phyloP scores from a whole-genome alignment of 495 filamentous ascomycete species.

The Astrocystis sublimbata region DNA sequence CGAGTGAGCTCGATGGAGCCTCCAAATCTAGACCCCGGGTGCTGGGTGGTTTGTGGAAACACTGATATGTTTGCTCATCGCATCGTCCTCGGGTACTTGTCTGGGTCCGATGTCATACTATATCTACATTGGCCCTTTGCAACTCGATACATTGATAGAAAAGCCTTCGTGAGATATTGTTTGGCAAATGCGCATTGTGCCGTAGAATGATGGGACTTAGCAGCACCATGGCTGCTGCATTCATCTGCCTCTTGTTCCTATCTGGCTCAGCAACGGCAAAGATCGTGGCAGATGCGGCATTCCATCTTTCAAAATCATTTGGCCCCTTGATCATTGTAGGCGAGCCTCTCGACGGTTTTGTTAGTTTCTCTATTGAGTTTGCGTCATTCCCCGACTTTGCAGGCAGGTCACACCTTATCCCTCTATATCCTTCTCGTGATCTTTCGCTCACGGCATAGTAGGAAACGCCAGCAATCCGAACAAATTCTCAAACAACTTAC shows the following conservation, averaged over 20 bases:
- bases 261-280: constrained; percentile 22
- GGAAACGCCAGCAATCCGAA: constrained; percentile 56
- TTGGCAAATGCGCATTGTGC: neutral
- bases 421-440: neutral
- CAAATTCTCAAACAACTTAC: constrained; percentile 57
- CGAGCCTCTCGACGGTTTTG: constrained; percentile 52
- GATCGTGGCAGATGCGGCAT: neutral
- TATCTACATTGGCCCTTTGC: neutral
- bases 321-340: constrained; percentile 3
- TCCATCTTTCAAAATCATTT: neutral
- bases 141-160: neutral
- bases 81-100: neutral
- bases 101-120: neutral
- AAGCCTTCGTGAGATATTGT: neutral
- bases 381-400: constrained; percentile 64
- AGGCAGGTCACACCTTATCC: constrained; percentile 33
- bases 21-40: neutral
- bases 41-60: neutral
- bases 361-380: constrained; percentile 63
- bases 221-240: constrained; percentile 16
- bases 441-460: constrained; percentile 19
- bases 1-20: neutral
- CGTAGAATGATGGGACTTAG: neutral
- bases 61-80: neutral
- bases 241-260: constrained; percentile 21